Conservation (phyloP, 106 monocot species). For the Amphibolis antarctica region DNA sequence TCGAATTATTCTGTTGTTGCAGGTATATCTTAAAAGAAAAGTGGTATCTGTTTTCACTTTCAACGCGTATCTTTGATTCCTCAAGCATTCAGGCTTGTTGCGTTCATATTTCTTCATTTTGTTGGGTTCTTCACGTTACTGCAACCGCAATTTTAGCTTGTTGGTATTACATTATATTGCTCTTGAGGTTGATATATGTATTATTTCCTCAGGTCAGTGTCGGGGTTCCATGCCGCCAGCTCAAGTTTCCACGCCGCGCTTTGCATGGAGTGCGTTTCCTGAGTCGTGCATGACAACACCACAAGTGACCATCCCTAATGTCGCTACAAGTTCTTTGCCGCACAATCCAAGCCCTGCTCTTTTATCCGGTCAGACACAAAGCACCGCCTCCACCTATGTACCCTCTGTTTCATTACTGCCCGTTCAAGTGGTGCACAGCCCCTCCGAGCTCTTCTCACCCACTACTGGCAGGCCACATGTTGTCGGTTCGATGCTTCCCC, state of each 20-base stretch:
- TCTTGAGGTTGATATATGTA: not conserved
- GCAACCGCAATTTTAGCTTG: no score
- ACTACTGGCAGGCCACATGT: conserved; percentile 5
- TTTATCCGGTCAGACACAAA: not conserved
- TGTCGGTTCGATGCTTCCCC: conserved; percentile 3
- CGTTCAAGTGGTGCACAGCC: not conserved
- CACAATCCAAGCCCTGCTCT: not conserved
- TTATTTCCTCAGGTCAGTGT: not conserved
- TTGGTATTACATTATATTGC: not conserved
- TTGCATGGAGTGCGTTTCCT: not conserved
- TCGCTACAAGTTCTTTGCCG: not conserved
- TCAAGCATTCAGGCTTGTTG: not conserved
- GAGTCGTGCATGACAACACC: not conserved
- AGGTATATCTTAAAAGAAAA: not conserved
- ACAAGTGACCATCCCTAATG: not conserved
- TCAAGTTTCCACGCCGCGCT: not conserved
- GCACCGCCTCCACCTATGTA: not conserved
- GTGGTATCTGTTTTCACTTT: not conserved
- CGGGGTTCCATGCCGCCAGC: not conserved
- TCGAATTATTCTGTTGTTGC: no score
- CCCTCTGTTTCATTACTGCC: not conserved
- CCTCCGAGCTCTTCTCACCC: conserved; percentile 7
- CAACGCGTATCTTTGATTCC: not conserved
- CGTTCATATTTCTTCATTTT: not conserved
- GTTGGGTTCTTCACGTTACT: no score